Base-by-base conservation (phyloP, 2,329 filamentous ascomycete genomes). In the Penicillium sp. region DNA sequence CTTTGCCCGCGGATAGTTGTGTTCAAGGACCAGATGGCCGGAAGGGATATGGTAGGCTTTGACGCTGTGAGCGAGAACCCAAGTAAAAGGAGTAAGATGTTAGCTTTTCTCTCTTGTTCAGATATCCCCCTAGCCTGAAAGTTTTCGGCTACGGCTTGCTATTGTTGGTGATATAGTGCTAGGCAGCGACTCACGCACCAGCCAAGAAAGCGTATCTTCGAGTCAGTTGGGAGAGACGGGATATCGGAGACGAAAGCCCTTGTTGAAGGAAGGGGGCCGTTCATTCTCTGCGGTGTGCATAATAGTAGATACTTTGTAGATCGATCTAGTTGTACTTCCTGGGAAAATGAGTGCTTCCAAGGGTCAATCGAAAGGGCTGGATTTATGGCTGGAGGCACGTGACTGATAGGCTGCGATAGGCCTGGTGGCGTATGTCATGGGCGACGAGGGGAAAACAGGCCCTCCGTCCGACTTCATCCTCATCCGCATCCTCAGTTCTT, bases 141-240 rank as follows among this genome's bases (percentile, higher is more conserved):
- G 13, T 41, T 41, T 15, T 13, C 15, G 11, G 15, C 35, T 41
- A 41, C 35, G 35, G 11, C 13, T 41, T 46, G 29, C 29, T 49
- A 38, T 31, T 47, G 7, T 49, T 35, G n/a, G 6, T 41, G 21
- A 6, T 21, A 19, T 26, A 35, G 30, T 52, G 21, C 38, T 60
- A 51, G 35, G 38, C 38, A 35, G 38, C 26, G 49, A 45, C 56
- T 31, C 48, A 79, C 88, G 80, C 84, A 97, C 94, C 93, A 97
- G 77, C 92, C 93, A 55, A 98, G 79, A 76, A 98, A 96, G 64
- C 94, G 89, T 64, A 97, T 90, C 79, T 98, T 98, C n/a, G 88
- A 86, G 46, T 86, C 86, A 15, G 80, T 66, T n/a, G 79, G 72
- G 53, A 81, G 80, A 55, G 73, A 72, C 3, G 84, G 79, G 15